Evolutionary conservation across 306 rosid genomes (phyloP).

Genomic region (Lathyrus tuberosus): DNA sequence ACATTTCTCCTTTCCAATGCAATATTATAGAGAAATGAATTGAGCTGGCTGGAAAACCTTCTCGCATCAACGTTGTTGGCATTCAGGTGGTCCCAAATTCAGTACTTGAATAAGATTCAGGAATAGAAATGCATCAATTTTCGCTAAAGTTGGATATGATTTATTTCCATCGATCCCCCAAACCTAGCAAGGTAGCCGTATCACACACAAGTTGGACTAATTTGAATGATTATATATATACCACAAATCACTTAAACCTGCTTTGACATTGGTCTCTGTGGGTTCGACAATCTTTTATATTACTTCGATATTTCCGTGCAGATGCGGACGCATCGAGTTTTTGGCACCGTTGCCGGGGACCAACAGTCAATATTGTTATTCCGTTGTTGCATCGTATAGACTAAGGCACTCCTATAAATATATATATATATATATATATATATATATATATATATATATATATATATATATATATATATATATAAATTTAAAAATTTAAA

Average conservation of each 20-base stretch:
- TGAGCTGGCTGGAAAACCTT: constrained; percentile 14
- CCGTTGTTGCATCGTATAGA: no score
- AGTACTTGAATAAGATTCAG: constrained; percentile 14
- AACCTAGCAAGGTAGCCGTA: constrained; percentile 31
- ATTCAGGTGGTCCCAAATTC: constrained; percentile 36
- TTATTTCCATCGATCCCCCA: constrained; percentile 20
- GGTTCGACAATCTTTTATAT: no score
- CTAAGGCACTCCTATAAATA: no score
- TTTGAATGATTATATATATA: constrained; percentile 28
- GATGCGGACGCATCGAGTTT: no score
- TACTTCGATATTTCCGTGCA: no score
- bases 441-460: no score
- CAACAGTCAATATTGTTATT: no score
- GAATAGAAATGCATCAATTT: constrained; percentile 14
- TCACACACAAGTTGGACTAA: constrained; percentile 29
- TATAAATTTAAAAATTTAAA: no score
- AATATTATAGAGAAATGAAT: neutral
- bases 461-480: no score
- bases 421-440: no score
- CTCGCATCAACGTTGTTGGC: neutral
- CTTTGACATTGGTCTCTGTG: no score
- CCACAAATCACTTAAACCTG: constrained; percentile 35
- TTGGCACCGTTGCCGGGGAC: no score
- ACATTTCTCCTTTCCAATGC: constrained; percentile 14
- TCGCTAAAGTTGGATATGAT: constrained; percentile 24